phyloP scores from a whole-genome alignment of 2,329 filamentous ascomycete genomes.

The Paecilomyces formosus region DNA sequence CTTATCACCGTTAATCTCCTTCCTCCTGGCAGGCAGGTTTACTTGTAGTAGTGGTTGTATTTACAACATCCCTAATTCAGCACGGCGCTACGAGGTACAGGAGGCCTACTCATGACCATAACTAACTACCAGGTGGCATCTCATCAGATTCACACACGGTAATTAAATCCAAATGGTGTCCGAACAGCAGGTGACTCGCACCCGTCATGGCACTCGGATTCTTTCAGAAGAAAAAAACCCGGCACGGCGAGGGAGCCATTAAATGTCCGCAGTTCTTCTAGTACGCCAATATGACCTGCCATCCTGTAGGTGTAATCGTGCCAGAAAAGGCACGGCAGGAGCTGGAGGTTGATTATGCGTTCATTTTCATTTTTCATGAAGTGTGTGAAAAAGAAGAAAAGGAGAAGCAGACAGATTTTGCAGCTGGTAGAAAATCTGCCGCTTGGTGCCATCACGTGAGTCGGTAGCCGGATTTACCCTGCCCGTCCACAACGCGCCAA shows the following conservation, averaged over 20 bases:
- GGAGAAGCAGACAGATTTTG: slow-evolving; percentile 2
- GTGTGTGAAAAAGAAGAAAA: slow-evolving; percentile 28
- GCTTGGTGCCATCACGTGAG: not conserved
- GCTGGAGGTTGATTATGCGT: slow-evolving; percentile 45
- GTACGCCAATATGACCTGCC: slow-evolving; percentile 44
- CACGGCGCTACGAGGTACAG: not conserved
- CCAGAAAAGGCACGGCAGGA: slow-evolving; percentile 13
- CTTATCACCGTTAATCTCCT: not conserved
- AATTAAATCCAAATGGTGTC: slow-evolving; percentile 17
- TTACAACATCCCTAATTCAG: not conserved
- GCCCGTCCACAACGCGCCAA: not conserved
- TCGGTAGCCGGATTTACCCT: slow-evolving; percentile 1
- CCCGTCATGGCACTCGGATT: slow-evolving; percentile 22
- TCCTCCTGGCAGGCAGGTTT: not conserved
- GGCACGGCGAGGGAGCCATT: slow-evolving; percentile 25
- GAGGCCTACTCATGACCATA: not conserved
- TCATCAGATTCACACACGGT: not conserved
- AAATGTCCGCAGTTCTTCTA: slow-evolving; percentile 28
- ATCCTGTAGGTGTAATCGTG: slow-evolving; percentile 27
- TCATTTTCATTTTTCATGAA: slow-evolving; percentile 27
- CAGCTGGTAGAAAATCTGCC: not conserved
- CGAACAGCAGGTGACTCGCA: slow-evolving; percentile 31
- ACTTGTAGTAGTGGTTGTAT: not conserved
- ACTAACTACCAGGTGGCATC: not conserved
- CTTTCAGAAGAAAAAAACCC: slow-evolving; percentile 19